Conservation (phyloP, 2,329 filamentous ascomycete species). For the Trichophaea hybrida region DNA sequence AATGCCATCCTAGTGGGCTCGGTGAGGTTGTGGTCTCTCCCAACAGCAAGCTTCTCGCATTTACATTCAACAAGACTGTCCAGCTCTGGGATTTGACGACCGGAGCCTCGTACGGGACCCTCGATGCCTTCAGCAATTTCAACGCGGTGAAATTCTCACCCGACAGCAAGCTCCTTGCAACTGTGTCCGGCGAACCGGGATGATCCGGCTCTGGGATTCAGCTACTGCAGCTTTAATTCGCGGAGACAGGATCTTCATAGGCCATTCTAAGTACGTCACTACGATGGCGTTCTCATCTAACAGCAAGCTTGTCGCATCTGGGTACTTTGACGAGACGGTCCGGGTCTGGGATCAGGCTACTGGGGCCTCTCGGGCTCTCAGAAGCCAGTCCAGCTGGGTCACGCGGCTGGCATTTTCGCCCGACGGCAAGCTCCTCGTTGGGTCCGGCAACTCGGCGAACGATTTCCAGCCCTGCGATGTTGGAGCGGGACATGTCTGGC, state of each 20-base stretch:
- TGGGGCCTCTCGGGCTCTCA: neutral
- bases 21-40: slow-evolving; percentile 76
- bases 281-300: slow-evolving; percentile 78
- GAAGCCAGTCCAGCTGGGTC: neutral
- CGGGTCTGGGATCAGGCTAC: slow-evolving; percentile 13
- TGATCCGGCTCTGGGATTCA: slow-evolving; percentile 42
- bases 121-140: slow-evolving; percentile 65
- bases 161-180: slow-evolving; percentile 47
- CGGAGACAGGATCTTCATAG: slow-evolving; percentile 69
- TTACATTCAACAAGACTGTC: slow-evolving; percentile 73
- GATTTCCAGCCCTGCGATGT: neutral
- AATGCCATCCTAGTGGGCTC: slow-evolving; percentile 88
- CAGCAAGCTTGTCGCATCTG: slow-evolving; percentile 63
- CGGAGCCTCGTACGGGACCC: slow-evolving; percentile 13
- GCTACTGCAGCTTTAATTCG: slow-evolving; percentile 65
- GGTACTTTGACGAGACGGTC: slow-evolving; percentile 15
- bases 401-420: slow-evolving; percentile 30
- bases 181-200: slow-evolving; percentile 17
- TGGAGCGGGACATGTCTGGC: neutral
- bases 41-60: slow-evolving; percentile 76
- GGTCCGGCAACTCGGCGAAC: neutral
- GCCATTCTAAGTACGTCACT: slow-evolving; percentile 75
- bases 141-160: slow-evolving; percentile 91
- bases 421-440: slow-evolving; percentile 60
- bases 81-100: slow-evolving; percentile 70